A percentile compares a stretch with the other conserved stretches of the same genome.
These are phyloP conservation scores for Neurospora sp. DNA, from an alignment of 495 filamentous ascomycete genomes.

Conservation along the genomic window DNA sequence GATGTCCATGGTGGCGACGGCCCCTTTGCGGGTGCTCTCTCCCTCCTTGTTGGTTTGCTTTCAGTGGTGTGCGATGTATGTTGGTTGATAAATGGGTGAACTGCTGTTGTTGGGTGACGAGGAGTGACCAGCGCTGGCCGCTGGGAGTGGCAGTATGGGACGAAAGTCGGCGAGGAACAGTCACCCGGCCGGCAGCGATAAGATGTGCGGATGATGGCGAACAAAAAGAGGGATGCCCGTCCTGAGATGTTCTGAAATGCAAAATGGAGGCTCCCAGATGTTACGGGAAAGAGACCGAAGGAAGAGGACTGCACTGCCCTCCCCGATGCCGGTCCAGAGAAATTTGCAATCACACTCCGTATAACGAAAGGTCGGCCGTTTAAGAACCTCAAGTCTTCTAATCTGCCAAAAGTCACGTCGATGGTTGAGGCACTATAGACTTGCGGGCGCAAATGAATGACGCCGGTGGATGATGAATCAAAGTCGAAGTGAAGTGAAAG, in stretches of 20 bases:
- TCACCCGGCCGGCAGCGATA: background rate
- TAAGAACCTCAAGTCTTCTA: background rate
- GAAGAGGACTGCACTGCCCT: background rate
- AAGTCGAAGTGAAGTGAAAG: background rate
- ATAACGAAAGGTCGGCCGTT: background rate
- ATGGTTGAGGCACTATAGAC: background rate
- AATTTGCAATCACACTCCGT: background rate
- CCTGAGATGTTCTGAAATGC: background rate
- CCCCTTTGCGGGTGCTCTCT: background rate
- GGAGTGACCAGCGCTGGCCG: background rate
- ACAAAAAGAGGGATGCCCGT: background rate
- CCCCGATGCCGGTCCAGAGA: background rate
- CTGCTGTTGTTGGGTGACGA: background rate
- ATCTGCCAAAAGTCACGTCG: background rate
- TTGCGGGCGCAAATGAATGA: background rate
- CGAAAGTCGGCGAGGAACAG: background rate
- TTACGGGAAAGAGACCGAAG: background rate
- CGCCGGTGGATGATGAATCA: background rate
- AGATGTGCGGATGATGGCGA: background rate
- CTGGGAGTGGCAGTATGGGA: background rate
- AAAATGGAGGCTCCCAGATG: background rate
- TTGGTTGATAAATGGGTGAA: background rate
- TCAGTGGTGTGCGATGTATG: background rate
- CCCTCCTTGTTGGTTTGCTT: background rate
- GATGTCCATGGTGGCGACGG: slow-evolving; percentile 55